A percentile compares a stretch with the other conserved stretches of the same genome.
These are phyloP conservation scores for Geranomyces variabilis DNA, from an alignment of 192 early-diverging fungal species.

Conservation along the genomic window DNA sequence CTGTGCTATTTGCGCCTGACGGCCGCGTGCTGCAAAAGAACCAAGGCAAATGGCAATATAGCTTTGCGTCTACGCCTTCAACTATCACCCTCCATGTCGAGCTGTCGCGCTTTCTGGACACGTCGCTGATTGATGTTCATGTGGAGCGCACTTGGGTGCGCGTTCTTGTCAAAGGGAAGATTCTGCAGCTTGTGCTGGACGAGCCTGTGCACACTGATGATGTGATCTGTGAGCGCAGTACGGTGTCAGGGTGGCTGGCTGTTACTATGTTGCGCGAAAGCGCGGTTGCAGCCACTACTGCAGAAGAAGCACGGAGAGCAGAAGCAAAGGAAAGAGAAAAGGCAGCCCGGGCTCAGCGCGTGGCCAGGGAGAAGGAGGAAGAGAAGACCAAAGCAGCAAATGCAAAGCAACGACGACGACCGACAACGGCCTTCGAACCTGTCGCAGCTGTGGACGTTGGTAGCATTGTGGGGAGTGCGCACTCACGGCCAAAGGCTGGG, in stretches of 20 bases:
- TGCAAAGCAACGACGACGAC: neutral
- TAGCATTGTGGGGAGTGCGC: conserved; percentile 23
- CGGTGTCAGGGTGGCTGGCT: conserved; percentile 45
- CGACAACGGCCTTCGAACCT: no score
- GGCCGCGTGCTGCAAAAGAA: conserved; percentile 59
- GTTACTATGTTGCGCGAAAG: conserved; percentile 46
- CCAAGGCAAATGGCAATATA: conserved; percentile 56
- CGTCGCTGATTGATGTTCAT: conserved; percentile 56
- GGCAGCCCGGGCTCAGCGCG: conserved; percentile 5
- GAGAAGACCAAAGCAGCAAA: neutral
- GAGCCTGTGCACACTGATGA: conserved; percentile 42
- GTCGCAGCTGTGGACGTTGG: conserved; percentile 17
- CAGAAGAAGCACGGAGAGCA: conserved; percentile 15
- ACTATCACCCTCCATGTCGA: conserved; percentile 46
- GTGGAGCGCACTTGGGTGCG: conserved; percentile 45
- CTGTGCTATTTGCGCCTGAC: conserved; percentile 33
- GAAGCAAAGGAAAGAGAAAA: conserved; percentile 14
- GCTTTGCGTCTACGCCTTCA: conserved; percentile 28
- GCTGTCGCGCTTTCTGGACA: conserved; percentile 57
- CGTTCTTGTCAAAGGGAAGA: conserved; percentile 55
- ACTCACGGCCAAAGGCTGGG: conserved; percentile 13
- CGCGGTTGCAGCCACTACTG: conserved; percentile 11
- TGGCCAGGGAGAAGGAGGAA: conserved; percentile 11
- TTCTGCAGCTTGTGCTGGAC: conserved; percentile 55
- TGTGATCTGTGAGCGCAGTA: conserved; percentile 55